Evolutionary conservation across 345 rosid species (phyloP).

Genomic region (Brassica cretica): DNA sequence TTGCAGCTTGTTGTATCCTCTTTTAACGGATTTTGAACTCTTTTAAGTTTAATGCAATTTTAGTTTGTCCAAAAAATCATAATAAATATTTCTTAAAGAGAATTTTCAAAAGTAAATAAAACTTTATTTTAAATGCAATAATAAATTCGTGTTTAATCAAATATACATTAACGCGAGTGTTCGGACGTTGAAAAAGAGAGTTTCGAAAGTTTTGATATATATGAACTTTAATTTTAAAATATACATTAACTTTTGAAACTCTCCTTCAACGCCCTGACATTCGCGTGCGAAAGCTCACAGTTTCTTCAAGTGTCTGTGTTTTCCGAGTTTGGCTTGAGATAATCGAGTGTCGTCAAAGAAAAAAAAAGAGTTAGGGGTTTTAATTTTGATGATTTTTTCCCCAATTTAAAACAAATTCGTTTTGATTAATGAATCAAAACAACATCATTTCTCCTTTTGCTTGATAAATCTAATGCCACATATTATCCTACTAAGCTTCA

Average conservation of each 20-base stretch:
- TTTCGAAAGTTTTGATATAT: too few relatives aligned
- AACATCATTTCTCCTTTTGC: too few relatives aligned
- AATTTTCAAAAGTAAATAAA: too few relatives aligned
- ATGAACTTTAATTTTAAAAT: too few relatives aligned
- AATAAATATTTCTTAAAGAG: background rate
- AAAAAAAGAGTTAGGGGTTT: background rate
- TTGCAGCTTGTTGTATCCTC: too few relatives aligned
- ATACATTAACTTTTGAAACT: too few relatives aligned
- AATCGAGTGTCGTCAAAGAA: background rate
- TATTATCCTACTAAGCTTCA: background rate
- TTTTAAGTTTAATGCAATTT: background rate
- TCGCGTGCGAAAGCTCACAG: too few relatives aligned
- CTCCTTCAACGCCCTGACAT: too few relatives aligned
- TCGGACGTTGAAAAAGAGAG: too few relatives aligned
- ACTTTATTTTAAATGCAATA: too few relatives aligned
- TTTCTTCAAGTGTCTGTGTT: background rate
- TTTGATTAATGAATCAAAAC: too few relatives aligned
- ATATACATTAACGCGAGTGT: too few relatives aligned
- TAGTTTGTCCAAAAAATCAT: background rate
- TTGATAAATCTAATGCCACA: background rate
- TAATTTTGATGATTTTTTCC: background rate
- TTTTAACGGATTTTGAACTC: background rate
- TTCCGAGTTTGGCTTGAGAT: background rate
- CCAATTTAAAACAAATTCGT: background rate
- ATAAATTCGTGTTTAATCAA: background rate